These are phyloP conservation scores for Trichoderma simmonsii DNA, from an alignment of 2,329 filamentous ascomycete species.

Conservation along the genomic window DNA sequence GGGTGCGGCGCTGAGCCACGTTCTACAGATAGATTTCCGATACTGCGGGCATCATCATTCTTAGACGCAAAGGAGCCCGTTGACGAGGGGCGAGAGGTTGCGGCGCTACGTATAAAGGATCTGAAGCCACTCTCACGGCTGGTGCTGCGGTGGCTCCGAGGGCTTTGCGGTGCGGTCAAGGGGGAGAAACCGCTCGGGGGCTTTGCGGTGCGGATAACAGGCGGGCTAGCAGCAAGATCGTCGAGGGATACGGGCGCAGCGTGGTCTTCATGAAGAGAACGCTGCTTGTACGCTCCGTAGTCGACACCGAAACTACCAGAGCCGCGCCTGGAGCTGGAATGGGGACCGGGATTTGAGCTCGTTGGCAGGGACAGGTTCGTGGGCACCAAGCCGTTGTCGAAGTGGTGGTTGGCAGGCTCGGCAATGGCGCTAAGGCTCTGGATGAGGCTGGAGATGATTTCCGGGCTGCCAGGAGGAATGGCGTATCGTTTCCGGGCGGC, in stretches of 20 bases:
- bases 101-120: constrained; percentile 55
- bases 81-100: constrained; percentile 55
- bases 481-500: constrained; percentile 19
- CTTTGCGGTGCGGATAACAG: constrained; percentile 78
- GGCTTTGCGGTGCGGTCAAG: constrained; percentile 61
- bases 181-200: constrained; percentile 73
- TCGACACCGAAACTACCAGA: constrained; percentile 66
- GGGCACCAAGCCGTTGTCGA: constrained; percentile 55
- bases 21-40: constrained; percentile 63
- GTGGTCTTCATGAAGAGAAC: constrained; percentile 47
- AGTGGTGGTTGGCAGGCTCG: constrained; percentile 64
- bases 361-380: constrained; percentile 40
- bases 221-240: constrained; percentile 61
- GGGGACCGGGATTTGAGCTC: constrained; percentile 36
- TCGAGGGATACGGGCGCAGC: constrained; percentile 50
- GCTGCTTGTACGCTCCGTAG: constrained; percentile 62
- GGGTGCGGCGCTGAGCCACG: constrained; percentile 46
- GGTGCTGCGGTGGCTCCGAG: constrained; percentile 47
- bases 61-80: constrained; percentile 53
- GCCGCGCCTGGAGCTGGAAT: constrained; percentile 30
- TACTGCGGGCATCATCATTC: constrained; percentile 58
- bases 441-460: constrained; percentile 68
- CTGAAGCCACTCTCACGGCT: constrained; percentile 54
- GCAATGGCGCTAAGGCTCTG: constrained; percentile 68
- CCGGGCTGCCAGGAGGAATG: constrained; percentile 55